A percentile compares a stretch with the other conserved stretches of the same genome.
phyloP scores from a whole-genome alignment of 306 rosid species.

The Prunus davidiana region DNA sequence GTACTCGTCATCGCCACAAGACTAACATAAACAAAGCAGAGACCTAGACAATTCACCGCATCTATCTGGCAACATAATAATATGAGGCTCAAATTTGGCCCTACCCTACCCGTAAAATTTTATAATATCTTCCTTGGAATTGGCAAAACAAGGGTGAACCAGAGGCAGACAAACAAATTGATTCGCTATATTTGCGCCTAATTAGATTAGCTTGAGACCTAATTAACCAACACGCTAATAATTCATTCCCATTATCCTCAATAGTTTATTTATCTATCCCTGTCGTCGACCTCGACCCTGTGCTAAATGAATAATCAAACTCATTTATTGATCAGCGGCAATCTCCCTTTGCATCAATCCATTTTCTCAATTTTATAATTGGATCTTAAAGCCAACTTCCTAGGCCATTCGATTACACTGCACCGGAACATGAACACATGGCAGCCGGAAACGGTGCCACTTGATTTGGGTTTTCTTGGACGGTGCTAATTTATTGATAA shows the following conservation, averaged over 20 bases:
- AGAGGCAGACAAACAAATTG: not conserved
- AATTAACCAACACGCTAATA: not conserved
- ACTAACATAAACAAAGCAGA: not conserved
- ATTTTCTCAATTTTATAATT: too few species aligned
- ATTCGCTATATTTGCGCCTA: not conserved
- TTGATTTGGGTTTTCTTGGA: not conserved
- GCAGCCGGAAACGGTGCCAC: not conserved
- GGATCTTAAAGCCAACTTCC: not conserved
- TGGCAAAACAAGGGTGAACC: not conserved
- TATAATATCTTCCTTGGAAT: not conserved
- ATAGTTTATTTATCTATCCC: not conserved
- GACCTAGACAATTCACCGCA: constrained; percentile 4
- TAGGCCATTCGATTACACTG: not conserved
- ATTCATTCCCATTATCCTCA: not conserved
- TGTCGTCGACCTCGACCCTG: not conserved
- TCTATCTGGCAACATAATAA: not conserved
- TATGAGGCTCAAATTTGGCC: not conserved
- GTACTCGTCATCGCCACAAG: not conserved
- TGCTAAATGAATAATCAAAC: too few species aligned
- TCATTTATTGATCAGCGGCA: not conserved
- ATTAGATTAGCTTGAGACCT: not conserved
- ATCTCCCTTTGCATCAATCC: not conserved
- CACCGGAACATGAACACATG: not conserved
- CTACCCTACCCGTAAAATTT: not conserved
- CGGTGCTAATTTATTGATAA: not conserved